Percentiles rank a stretch among this genome's conserved stretches.
These are phyloP conservation scores for Lotus japonicus DNA, from an alignment of 306 rosid genomes.

Conservation along the genomic window DNA sequence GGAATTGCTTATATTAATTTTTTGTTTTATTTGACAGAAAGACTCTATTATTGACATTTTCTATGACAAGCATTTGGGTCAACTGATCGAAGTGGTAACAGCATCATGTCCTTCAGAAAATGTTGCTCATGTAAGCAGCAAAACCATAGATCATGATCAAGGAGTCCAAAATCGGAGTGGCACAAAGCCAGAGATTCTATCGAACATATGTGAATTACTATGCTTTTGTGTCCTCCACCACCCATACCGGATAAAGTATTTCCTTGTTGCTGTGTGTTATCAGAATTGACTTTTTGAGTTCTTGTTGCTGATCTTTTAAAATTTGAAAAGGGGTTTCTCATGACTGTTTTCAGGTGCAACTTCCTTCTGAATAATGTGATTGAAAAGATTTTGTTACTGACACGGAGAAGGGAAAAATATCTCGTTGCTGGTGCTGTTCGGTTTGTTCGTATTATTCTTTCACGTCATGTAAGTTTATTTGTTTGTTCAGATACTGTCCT, in stretches of 20 bases:
- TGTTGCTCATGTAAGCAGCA: constrained; percentile 23
- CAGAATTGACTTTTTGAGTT: constrained; percentile 13
- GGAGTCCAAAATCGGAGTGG: constrained; percentile 35
- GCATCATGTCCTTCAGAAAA: constrained; percentile 62
- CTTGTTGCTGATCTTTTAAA: constrained; percentile 8
- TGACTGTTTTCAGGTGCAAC: constrained; percentile 55
- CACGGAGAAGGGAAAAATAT: constrained; percentile 73
- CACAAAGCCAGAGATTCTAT: constrained; percentile 86
- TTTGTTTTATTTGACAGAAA: constrained; percentile 49
- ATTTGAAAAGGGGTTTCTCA: neutral
- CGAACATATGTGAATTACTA: constrained; percentile 83
- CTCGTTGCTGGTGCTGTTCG: constrained; percentile 93
- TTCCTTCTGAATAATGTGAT: constrained; percentile 66
- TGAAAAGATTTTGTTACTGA: constrained; percentile 74
- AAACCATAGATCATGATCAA: constrained; percentile 31
- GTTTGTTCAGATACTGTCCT: neutral
- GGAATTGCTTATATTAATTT: constrained; percentile 21
- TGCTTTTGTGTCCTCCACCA: constrained; percentile 97
- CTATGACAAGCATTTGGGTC: constrained; percentile 86
- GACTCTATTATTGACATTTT: constrained; percentile 79
- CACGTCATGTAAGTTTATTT: constrained; percentile 64
- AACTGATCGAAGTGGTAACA: constrained; percentile 69
- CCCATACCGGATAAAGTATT: constrained; percentile 94
- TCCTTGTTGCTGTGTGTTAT: constrained; percentile 25
- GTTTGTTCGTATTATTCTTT: constrained; percentile 79